Percentiles rank a stretch among this genome's conserved stretches.
Evolutionary conservation across 2,329 filamentous ascomycete species (phyloP).

Genomic region (Helminthosporium solani): DNA sequence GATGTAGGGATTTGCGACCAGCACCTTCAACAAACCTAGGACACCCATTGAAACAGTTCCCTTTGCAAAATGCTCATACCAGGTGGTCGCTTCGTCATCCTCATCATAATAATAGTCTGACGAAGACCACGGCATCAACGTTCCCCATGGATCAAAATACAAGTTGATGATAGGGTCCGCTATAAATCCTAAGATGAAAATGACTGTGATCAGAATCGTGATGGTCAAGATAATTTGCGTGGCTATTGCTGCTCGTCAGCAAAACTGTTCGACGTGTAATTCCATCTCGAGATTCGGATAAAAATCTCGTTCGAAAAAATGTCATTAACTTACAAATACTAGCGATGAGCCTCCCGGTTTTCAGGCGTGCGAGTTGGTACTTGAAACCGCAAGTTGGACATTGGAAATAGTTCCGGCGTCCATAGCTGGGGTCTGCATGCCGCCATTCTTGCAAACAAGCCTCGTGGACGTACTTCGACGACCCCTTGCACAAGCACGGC

Average conservation of each 20-base stretch:
- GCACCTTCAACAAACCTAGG: slow-evolving; percentile 78
- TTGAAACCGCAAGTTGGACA: slow-evolving; percentile 86
- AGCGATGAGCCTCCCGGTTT: slow-evolving; percentile 65
- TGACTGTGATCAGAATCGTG: slow-evolving; percentile 65
- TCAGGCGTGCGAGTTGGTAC: slow-evolving; percentile 76
- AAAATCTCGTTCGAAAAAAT: not conserved
- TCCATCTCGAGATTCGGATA: not conserved
- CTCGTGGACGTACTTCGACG: slow-evolving; percentile 91
- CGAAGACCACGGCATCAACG: slow-evolving; percentile 39
- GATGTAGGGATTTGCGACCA: slow-evolving; percentile 73
- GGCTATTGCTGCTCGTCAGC: slow-evolving; percentile 31
- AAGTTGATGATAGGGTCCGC: slow-evolving; percentile 90
- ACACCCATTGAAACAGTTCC: slow-evolving; percentile 88
- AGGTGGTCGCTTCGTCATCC: slow-evolving; percentile 53
- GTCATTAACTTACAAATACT: slow-evolving; percentile 43
- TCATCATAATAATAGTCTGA: slow-evolving; percentile 28
- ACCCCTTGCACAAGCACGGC: slow-evolving; percentile 91
- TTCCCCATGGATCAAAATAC: slow-evolving; percentile 70
- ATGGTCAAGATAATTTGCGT: slow-evolving; percentile 72
- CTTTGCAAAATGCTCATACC: slow-evolving; percentile 83
- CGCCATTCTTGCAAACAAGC: slow-evolving; percentile 84
- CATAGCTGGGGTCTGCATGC: slow-evolving; percentile 65
- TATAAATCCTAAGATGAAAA: slow-evolving; percentile 86
- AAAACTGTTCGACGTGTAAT: not conserved
- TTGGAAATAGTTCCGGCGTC: slow-evolving; percentile 73